A percentile compares a stretch with the other conserved stretches of the same genome.
Conservation (phyloP, 768 basidiomycete genomes). For the Russula dissimulans region DNA sequence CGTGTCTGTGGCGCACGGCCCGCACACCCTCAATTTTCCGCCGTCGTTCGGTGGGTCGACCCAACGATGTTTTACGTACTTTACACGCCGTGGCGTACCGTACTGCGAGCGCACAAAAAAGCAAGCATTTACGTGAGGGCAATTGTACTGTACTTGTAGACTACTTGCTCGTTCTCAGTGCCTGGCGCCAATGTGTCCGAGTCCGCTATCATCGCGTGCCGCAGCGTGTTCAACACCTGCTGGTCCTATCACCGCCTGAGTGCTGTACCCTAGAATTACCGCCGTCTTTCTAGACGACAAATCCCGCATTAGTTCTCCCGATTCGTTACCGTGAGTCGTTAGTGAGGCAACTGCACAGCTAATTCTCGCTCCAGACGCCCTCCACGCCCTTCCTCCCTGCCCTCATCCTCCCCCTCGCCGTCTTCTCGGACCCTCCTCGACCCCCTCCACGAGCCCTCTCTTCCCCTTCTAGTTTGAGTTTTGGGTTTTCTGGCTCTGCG, state of each 20-base stretch:
- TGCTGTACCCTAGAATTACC: conserved; percentile 7
- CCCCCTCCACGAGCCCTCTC: neutral
- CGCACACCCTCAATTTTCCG: neutral
- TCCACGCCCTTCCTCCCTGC: neutral
- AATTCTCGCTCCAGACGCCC: neutral
- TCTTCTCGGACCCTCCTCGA: neutral
- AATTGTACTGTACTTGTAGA: no score
- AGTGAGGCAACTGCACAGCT: neutral
- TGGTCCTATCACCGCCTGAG: neutral
- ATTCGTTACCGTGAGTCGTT: neutral
- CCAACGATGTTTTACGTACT: neutral
- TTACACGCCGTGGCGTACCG: neutral
- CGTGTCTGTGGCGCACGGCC: conserved; percentile 7
- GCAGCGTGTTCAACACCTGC: conserved; percentile 11
- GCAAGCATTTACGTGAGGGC: no score
- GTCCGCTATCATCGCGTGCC: conserved; percentile 16
- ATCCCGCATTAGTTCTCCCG: neutral
- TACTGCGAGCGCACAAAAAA: no score
- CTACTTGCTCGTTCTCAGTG: neutral
- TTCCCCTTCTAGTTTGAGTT: neutral
- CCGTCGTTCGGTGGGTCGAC: neutral
- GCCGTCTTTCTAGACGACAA: neutral
- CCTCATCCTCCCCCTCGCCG: neutral
- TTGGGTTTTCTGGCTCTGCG: neutral
- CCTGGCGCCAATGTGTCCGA: conserved; percentile 11